phyloP scores from a whole-genome alignment of 1,139 yeast genomes.

The Nadsonia commutata region DNA sequence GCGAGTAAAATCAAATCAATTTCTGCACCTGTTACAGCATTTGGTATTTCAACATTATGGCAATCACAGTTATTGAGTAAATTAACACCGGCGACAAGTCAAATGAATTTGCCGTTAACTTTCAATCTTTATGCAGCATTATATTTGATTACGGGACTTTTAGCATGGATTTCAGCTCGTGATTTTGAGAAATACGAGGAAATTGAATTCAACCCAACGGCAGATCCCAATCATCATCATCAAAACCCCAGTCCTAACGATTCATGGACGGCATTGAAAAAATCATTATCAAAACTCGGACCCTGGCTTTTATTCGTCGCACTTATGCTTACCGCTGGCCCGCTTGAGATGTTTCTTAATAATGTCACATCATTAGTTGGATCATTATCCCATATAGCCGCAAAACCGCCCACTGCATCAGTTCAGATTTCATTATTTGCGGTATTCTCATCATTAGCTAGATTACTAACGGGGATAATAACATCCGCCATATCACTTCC shows the following conservation, averaged over 20 bases:
- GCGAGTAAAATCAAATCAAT: conserved; percentile 64
- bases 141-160: conserved; percentile 15
- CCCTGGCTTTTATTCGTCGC: conserved; percentile 52
- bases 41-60: conserved; percentile 64
- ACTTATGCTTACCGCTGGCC: conserved; percentile 62
- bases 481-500: conserved; percentile 33
- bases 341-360: conserved; percentile 75
- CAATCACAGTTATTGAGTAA: conserved; percentile 24
- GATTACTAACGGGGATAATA: conserved; percentile 52
- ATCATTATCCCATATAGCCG: conserved; percentile 13
- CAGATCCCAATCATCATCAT: conserved; percentile 14
- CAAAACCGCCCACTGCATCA: conserved; percentile 24
- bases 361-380: conserved; percentile 53
- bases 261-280: conserved; percentile 28
- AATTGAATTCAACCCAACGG: conserved; percentile 14
- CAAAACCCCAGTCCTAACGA: conserved; percentile 34
- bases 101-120: conserved; percentile 36
- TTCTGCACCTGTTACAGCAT: conserved; percentile 75
- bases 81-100: conserved; percentile 25
- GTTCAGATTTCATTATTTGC: conserved; percentile 43
- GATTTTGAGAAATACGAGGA: conserved; percentile 7
- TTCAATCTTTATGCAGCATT: conserved; percentile 45
- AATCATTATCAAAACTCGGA: conserved; percentile 46
- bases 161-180: conserved; percentile 16
- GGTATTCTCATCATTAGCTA: conserved; percentile 41